Evolutionary conservation across 2,329 filamentous ascomycete genomes (phyloP).

Genomic region (Amphichorda felina): DNA sequence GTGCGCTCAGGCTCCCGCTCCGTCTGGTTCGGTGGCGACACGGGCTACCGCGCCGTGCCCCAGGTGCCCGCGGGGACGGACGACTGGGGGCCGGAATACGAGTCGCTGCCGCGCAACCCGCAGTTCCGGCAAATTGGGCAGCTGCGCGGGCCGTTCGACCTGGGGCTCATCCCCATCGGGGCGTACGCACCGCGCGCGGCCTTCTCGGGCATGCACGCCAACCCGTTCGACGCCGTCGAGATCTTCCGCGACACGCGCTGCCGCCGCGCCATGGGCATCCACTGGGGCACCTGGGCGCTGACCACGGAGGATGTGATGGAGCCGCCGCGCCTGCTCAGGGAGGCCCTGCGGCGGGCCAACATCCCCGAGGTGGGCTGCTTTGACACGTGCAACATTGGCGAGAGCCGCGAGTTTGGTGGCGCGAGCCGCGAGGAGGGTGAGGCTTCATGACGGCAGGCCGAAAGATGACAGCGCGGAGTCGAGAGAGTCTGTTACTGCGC

Average conservation of each 20-base stretch:
- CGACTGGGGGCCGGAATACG: constrained; percentile 58
- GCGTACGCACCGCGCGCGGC: constrained; percentile 65
- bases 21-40: constrained; percentile 86
- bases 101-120: constrained; percentile 61
- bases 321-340: constrained; percentile 60
- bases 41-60: constrained; percentile 75
- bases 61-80: constrained; percentile 46
- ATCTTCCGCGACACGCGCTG: constrained; percentile 82
- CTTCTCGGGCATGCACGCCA: constrained; percentile 74
- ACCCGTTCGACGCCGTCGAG: constrained; percentile 78
- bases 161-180: constrained; percentile 87
- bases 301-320: constrained; percentile 79
- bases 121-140: constrained; percentile 78
- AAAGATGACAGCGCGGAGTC: too few species aligned
- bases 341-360: constrained; percentile 57
- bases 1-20: constrained; percentile 61
- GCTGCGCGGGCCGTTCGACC: constrained; percentile 73
- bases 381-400: constrained; percentile 75
- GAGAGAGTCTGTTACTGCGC: too few species aligned
- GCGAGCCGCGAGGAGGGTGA: background rate
- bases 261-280: constrained; percentile 68
- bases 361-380: constrained; percentile 63
- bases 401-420: constrained; percentile 57
- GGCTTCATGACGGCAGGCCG: too few species aligned
- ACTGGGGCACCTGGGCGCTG: constrained; percentile 86